Conservation (phyloP, 306 rosid genomes). For the Lathyrus oleraceus region DNA sequence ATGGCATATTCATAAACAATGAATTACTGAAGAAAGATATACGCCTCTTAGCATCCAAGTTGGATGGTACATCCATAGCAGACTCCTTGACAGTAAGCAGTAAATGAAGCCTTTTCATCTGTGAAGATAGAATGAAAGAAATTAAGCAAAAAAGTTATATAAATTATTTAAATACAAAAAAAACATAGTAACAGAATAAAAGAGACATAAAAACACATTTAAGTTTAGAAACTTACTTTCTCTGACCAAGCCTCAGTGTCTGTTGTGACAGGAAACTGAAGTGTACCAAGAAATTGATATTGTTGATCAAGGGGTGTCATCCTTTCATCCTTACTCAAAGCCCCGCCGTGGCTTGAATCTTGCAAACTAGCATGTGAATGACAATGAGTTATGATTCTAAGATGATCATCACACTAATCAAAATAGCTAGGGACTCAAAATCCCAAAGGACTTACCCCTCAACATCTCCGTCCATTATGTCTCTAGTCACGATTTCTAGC, state of each 20-base stretch:
- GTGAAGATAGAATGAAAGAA: constrained; percentile 40
- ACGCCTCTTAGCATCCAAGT: constrained; percentile 95
- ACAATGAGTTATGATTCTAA: constrained; percentile 20
- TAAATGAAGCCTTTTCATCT: constrained; percentile 85
- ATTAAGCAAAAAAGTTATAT: constrained; percentile 17
- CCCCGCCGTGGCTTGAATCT: constrained; percentile 80
- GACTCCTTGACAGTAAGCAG: constrained; percentile 95
- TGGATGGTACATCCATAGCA: constrained; percentile 96
- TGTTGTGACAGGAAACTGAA: constrained; percentile 62
- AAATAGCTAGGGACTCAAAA: constrained; percentile 18
- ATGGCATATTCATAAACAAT: constrained; percentile 95
- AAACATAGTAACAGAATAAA: constrained; percentile 11
- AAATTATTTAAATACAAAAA: constrained; percentile 11
- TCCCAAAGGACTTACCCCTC: constrained; percentile 53
- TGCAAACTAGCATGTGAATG: constrained; percentile 53
- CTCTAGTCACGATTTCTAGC: constrained; percentile 92
- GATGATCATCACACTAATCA: constrained; percentile 18
- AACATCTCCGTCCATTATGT: constrained; percentile 80
- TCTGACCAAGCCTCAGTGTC: constrained; percentile 88
- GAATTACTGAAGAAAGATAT: constrained; percentile 94
- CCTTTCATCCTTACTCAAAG: constrained; percentile 60
- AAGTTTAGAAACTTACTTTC: constrained; percentile 55
- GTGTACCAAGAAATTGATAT: constrained; percentile 56
- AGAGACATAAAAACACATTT: constrained; percentile 1
- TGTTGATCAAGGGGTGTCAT: constrained; percentile 72